These are phyloP conservation scores for Metschnikowia chrysomelidarum DNA, from an alignment of 805 yeast species.

Conservation along the genomic window DNA sequence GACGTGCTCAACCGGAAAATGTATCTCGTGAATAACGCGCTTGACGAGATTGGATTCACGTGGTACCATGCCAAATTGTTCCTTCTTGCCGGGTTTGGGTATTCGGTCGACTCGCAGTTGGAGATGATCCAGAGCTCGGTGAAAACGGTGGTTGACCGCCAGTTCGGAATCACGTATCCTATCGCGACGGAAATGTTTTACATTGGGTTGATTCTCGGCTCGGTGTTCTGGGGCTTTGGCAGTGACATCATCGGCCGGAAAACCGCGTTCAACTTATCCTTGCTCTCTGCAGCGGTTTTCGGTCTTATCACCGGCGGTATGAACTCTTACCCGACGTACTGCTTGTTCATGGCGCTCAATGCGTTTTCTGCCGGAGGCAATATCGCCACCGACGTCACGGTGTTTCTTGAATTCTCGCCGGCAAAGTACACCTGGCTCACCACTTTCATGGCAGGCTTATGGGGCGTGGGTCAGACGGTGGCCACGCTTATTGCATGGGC, in stretches of 20 bases:
- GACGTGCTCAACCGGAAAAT: conserved; percentile 41
- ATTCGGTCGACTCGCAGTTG: conserved; percentile 44
- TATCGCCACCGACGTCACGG: conserved; percentile 52
- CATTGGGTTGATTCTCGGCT: conserved; percentile 52
- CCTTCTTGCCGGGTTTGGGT: conserved; percentile 55
- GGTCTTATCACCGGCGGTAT: conserved; percentile 56
- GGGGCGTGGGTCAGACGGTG: conserved; percentile 63
- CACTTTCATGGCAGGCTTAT: conserved; percentile 46
- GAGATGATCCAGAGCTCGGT: conserved; percentile 47
- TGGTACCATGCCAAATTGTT: conserved; percentile 50
- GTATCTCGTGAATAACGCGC: conserved; percentile 48
- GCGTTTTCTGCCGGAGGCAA: conserved; percentile 57
- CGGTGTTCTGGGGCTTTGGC: conserved; percentile 54
- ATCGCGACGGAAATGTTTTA: conserved; percentile 44
- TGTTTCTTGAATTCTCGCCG: conserved; percentile 54
- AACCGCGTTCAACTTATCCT: conserved; percentile 49
- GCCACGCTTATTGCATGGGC: conserved; percentile 56
- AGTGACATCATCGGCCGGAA: conserved; percentile 56
- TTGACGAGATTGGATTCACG: conserved; percentile 62
- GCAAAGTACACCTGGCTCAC: conserved; percentile 48
- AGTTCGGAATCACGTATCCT: conserved; percentile 45
- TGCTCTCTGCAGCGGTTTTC: conserved; percentile 48
- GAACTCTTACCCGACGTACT: conserved; percentile 48
- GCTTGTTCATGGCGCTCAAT: conserved; percentile 45
- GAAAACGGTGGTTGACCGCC: conserved; percentile 44